phyloP scores from a whole-genome alignment of 805 yeast genomes.

The fission yeast (Schizosaccharomyces pombe) region DNA sequence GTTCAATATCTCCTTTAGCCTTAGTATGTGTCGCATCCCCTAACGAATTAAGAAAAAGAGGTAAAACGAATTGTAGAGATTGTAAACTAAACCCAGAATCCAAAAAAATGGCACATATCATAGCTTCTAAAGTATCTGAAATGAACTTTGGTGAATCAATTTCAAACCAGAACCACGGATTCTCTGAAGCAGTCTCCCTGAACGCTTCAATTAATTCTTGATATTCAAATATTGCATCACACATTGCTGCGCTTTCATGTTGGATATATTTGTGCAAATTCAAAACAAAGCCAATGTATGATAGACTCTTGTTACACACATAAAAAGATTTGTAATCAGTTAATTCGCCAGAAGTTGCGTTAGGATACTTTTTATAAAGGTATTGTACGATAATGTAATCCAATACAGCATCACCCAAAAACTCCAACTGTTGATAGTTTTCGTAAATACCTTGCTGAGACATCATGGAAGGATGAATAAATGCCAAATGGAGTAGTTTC shows the following conservation, averaged over 20 bases:
- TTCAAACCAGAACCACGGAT: conserved; percentile 3
- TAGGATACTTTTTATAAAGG: conserved; percentile 4
- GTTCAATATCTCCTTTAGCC: background rate
- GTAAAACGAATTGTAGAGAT: background rate
- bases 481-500: background rate
- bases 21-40: background rate
- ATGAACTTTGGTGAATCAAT: conserved; percentile 6
- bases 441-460: background rate
- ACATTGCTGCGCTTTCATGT: conserved; percentile 3
- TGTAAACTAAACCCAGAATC: conserved; percentile 5
- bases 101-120: conserved; percentile 4
- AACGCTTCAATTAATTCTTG: conserved; percentile 1
- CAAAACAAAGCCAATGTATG: conserved; percentile 2
- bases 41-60: background rate
- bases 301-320: conserved; percentile 6
- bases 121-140: conserved; percentile 5
- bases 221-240: conserved; percentile 4
- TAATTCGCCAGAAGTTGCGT: conserved; percentile 2
- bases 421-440: conserved; percentile 6
- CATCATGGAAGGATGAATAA: conserved; percentile 5
- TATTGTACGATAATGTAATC: conserved; percentile 4
- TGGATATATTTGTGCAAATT: conserved; percentile 3
- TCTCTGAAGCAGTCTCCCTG: background rate
- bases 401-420: conserved; percentile 6
- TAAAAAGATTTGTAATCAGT: conserved; percentile 5